Percentiles rank a stretch among this genome's conserved stretches.
Evolutionary conservation across 768 basidiomycete genomes (phyloP).

Genomic region (Mycena galericulata): DNA sequence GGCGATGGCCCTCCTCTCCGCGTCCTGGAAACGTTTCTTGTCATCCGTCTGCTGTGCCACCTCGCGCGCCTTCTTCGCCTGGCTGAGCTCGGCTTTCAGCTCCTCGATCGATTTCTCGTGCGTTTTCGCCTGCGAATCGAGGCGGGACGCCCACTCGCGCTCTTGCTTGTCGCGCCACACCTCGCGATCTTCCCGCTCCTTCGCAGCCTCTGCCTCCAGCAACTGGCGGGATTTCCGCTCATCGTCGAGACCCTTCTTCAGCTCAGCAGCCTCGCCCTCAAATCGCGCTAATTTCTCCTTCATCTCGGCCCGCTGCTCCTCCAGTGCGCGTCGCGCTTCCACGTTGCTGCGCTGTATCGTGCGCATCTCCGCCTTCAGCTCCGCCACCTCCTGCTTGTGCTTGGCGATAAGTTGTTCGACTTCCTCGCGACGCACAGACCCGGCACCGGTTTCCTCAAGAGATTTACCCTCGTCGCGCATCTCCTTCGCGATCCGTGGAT

Average conservation of each 20-base stretch:
- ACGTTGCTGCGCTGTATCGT: slow-evolving; percentile 13
- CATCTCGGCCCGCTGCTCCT: slow-evolving; percentile 24
- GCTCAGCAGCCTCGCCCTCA: background rate
- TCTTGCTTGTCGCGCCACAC: too few relatives aligned
- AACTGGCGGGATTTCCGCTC: background rate
- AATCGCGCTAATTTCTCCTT: background rate
- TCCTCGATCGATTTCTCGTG: too few relatives aligned
- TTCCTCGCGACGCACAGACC: slow-evolving; percentile 51
- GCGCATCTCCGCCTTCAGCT: slow-evolving; percentile 50
- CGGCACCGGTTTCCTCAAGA: slow-evolving; percentile 55
- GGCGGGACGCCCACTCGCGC: too few relatives aligned
- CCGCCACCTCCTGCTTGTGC: slow-evolving; percentile 49
- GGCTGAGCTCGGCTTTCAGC: too few relatives aligned
- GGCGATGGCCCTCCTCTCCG: too few relatives aligned
- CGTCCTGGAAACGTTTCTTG: too few relatives aligned
- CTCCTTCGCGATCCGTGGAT: slow-evolving; percentile 52
- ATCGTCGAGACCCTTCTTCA: slow-evolving; percentile 7
- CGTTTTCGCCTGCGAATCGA: too few relatives aligned
- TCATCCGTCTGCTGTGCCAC: too few relatives aligned
- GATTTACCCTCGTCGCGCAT: slow-evolving; percentile 52
- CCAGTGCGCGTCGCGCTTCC: slow-evolving; percentile 12
- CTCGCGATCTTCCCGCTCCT: too few relatives aligned
- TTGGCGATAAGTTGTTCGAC: slow-evolving; percentile 49
- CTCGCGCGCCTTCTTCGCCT: too few relatives aligned
- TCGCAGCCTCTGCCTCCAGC: background rate